Evolutionary conservation across 2,329 filamentous ascomycete genomes (phyloP), one percentile per base, ranked within the genome.

Genomic region (Whalleya microplaca): DNA sequence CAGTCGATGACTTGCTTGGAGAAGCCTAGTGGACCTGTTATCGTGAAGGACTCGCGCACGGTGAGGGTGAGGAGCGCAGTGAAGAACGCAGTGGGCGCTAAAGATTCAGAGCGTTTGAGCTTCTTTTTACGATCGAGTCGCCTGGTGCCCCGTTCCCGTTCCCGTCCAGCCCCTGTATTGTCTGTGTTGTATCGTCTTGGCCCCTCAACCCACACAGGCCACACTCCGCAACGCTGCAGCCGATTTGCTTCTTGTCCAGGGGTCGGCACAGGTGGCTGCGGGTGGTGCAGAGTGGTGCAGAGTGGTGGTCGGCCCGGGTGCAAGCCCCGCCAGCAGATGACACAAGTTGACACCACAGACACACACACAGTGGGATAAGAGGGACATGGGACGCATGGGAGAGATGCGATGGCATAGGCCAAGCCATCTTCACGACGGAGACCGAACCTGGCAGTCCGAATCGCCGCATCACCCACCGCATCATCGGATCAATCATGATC

Each of bases 31-130:
- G 45, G 56, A 37, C 49, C 43, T 49, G 41, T 48, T 40, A 32
- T 43, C 48, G 48, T 55, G 51, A 56, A 54, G 56, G 49, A 49
- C 44, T 48, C 44, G 47, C 53, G 53, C 56, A 59, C 53, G 51
- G 56, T 59, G n/a, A n/a, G n/a, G n/a, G n/a, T n/a, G n/a, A n/a
- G n/a, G n/a, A n/a, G n/a, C n/a, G n/a, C n/a, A n/a, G n/a, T n/a
- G 56, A 50, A 41, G 45, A 48, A 55, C 56, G 59, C 59, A 55
- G 53, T 62, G 56, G 59, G 59, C 59, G 56, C 56, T 59, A 57
- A 62, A 59, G 20, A 46, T 48, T 59, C 54, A 53, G 41, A 55
- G 51, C 53, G 52, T 51, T 37, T 37, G 29, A 21, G 40, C 44
- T 46, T 52, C 27, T 44, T 53, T 48, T 56, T 50, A 54, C 56